These are phyloP conservation scores for Scenedesmus sp. DNA, from an alignment of 163 green algal genomes.

Conservation along the genomic window DNA sequence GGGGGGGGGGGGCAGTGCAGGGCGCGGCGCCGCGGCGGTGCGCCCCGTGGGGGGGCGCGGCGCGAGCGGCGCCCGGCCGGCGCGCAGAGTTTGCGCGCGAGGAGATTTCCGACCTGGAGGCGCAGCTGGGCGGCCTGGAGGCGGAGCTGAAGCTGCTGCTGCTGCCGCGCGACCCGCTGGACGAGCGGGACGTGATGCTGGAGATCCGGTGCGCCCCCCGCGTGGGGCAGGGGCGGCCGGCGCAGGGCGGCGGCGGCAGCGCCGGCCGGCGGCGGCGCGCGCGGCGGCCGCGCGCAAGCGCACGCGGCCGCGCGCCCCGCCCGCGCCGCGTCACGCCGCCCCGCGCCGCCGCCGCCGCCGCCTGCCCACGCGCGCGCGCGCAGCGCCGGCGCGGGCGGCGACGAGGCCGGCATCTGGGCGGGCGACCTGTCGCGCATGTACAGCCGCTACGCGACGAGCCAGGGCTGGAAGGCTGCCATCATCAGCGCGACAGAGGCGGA, in stretches of 20 bases:
- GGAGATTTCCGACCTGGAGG: slow-evolving; percentile 76
- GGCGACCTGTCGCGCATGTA: slow-evolving; percentile 98
- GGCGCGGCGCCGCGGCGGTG: too few species aligned
- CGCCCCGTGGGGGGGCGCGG: neutral
- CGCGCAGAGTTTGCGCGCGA: slow-evolving; percentile 81
- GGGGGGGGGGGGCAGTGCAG: neutral
- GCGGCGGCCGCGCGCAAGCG: too few species aligned
- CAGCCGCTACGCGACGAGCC: slow-evolving; percentile 68
- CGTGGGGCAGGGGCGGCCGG: neutral
- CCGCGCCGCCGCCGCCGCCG: too few species aligned
- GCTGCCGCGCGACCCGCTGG: slow-evolving; percentile 94
- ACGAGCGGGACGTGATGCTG: slow-evolving; percentile 95
- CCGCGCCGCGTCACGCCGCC: too few species aligned
- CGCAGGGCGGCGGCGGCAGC: neutral
- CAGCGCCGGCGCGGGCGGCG: slow-evolving; percentile 92
- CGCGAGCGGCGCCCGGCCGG: neutral
- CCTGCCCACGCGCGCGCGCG: too few species aligned
- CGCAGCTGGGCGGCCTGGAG: slow-evolving; percentile 54
- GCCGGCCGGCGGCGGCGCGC: neutral
- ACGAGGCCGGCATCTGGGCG: slow-evolving; percentile 96
- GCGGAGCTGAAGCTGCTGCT: slow-evolving; percentile 84
- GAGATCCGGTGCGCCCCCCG: slow-evolving; percentile 79
- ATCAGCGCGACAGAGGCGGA: slow-evolving; percentile 81
- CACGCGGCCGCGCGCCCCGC: too few species aligned
- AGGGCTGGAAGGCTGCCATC: slow-evolving; percentile 82